Conservation (phyloP, 352 stramenopile genomes). For the Blastocystis hominis region DNA sequence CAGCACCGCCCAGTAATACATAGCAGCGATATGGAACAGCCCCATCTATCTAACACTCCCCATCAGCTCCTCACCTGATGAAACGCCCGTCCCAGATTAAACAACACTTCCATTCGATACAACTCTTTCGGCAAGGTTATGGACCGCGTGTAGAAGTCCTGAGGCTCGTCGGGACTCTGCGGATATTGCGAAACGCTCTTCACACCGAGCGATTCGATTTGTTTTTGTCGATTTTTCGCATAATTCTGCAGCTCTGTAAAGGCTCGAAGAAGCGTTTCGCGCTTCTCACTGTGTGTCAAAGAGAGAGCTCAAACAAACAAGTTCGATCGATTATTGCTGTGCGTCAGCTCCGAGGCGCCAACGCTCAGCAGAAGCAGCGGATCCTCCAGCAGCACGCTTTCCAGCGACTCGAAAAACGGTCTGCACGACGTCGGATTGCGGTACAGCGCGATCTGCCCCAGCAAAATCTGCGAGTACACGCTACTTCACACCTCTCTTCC, state of each 20-base stretch:
- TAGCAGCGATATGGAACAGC: neutral
- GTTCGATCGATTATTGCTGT: constrained; percentile 7
- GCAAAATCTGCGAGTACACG: neutral
- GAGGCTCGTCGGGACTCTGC: neutral
- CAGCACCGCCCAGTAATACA: neutral
- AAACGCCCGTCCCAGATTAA: constrained; percentile 34
- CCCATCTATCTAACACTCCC: neutral
- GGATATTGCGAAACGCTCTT: neutral
- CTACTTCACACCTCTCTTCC: neutral
- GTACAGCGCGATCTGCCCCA: constrained; percentile 20
- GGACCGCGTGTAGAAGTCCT: neutral
- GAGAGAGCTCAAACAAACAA: neutral
- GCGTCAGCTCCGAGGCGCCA: neutral
- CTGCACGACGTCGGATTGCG: constrained; percentile 13
- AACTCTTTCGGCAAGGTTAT: neutral
- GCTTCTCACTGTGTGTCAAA: constrained; percentile 16
- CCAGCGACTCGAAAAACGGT: neutral
- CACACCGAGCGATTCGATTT: neutral
- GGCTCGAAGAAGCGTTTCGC: neutral
- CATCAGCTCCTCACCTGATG: neutral
- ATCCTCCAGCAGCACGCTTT: neutral
- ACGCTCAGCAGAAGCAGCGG: neutral
- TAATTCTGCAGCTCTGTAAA: constrained; percentile 35
- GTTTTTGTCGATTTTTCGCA: neutral
- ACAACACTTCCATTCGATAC: constrained; percentile 20